phyloP scores from a whole-genome alignment of 192 early-diverging fungal genomes.

The Backusella tuberculispora region DNA sequence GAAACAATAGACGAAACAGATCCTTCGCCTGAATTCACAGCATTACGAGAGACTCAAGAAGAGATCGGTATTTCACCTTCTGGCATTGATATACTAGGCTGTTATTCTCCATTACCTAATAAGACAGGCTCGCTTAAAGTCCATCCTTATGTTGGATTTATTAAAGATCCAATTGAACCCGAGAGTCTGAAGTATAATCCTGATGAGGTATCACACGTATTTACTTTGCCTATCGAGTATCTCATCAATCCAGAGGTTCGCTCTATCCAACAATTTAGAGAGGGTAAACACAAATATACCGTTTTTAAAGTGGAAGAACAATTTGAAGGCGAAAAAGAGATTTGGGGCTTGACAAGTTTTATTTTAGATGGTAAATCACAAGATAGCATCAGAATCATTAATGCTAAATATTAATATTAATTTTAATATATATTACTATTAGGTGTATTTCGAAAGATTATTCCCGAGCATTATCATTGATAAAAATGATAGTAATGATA shows the following conservation, averaged over 20 bases:
- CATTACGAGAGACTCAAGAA: constrained; percentile 81
- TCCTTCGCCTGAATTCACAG: constrained; percentile 58
- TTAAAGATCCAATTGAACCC: constrained; percentile 49
- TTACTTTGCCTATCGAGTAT: constrained; percentile 68
- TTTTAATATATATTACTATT: neutral
- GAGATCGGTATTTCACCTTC: constrained; percentile 64
- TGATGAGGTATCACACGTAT: constrained; percentile 71
- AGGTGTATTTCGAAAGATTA: constrained; percentile 26
- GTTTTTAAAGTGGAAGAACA: constrained; percentile 57
- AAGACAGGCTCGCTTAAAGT: constrained; percentile 58
- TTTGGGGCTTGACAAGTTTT: constrained; percentile 86
- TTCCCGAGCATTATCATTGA: constrained; percentile 18
- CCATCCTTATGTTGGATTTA: constrained; percentile 64
- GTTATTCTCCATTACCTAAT: constrained; percentile 65
- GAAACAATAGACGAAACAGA: constrained; percentile 57
- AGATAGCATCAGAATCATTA: neutral
- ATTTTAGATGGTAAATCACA: constrained; percentile 63
- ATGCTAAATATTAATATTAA: neutral
- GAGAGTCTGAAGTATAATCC: constrained; percentile 51
- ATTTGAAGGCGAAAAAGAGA: constrained; percentile 47
- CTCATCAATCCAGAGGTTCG: constrained; percentile 56
- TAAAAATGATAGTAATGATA: neutral
- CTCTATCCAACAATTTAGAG: constrained; percentile 54
- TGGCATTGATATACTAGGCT: constrained; percentile 63
- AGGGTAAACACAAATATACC: constrained; percentile 54